phyloP scores from a whole-genome alignment of 2,329 filamentous ascomycete genomes.

The Penicillium sp. region DNA sequence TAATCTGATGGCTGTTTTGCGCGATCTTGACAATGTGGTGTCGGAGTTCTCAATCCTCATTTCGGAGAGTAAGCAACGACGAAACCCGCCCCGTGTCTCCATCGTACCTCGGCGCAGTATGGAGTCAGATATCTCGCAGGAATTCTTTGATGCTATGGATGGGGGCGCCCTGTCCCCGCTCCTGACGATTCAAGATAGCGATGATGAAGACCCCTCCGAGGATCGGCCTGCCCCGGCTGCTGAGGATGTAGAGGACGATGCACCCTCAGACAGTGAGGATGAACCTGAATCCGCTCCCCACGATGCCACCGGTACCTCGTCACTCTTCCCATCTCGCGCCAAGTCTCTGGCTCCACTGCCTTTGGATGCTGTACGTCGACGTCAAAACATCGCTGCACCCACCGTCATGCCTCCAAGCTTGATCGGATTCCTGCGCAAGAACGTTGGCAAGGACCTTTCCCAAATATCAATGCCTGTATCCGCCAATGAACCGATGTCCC shows the following conservation, averaged over 20 bases:
- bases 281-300: conserved; percentile 45
- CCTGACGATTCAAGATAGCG: conserved; percentile 72
- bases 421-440: conserved; percentile 92
- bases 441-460: conserved; percentile 95
- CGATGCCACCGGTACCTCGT: conserved; percentile 40
- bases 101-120: conserved; percentile 65
- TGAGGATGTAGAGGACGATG: conserved; percentile 54
- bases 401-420: conserved; percentile 82
- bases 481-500: conserved; percentile 86
- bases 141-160: conserved; percentile 91
- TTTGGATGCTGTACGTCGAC: conserved; percentile 64
- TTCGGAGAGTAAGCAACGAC: conserved; percentile 73
- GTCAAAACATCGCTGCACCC: conserved; percentile 69
- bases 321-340: conserved; percentile 71
- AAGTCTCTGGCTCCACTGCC: conserved; percentile 78
- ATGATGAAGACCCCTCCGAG: conserved; percentile 59
- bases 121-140: conserved; percentile 77
- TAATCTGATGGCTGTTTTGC: conserved; percentile 78
- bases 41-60: conserved; percentile 77
- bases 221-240: conserved; percentile 28
- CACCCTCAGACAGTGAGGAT: conserved; percentile 63
- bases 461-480: conserved; percentile 98
- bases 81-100: conserved; percentile 57
- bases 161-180: conserved; percentile 64
- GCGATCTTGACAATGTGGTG: conserved; percentile 80